Percentiles rank a stretch among this genome's conserved stretches.
Evolutionary conservation across 371 early-diverging fungal genomes (phyloP).

Genomic region (Quaeritorhiza haematococci): DNA sequence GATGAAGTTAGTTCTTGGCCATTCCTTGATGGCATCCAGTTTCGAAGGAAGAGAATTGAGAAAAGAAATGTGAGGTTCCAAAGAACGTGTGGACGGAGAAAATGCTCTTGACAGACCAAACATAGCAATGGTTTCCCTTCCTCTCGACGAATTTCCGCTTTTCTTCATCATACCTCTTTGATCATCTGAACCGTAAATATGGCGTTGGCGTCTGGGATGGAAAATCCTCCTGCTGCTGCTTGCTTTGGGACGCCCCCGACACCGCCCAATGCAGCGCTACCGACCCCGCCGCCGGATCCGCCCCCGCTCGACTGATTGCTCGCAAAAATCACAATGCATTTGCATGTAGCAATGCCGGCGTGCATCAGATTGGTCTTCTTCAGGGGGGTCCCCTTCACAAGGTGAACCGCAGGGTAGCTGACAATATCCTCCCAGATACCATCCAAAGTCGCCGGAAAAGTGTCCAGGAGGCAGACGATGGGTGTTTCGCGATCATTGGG

Average conservation of each 20-base stretch:
- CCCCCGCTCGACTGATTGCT: conserved; percentile 3
- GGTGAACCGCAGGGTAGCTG: conserved; percentile 13
- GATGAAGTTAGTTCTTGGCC: conserved; percentile 30
- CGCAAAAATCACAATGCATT: conserved; percentile 34
- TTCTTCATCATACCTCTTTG: conserved; percentile 34
- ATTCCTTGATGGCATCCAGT: no score
- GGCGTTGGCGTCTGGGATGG: conserved; percentile 34
- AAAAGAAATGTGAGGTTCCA: no score
- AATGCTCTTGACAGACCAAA: not conserved
- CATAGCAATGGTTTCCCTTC: not conserved
- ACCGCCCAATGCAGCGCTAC: not conserved
- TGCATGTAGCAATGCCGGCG: conserved; percentile 29
- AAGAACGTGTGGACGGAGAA: not conserved
- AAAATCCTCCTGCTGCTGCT: no score
- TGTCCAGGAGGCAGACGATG: conserved; percentile 35
- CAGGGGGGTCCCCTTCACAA: conserved; percentile 33
- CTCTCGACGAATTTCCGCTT: no score
- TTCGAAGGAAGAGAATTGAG: no score
- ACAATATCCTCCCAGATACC: conserved; percentile 35
- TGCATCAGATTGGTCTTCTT: conserved; percentile 25
- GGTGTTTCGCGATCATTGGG: conserved; percentile 9
- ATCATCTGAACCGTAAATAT: conserved; percentile 42
- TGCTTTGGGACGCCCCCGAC: conserved; percentile 3
- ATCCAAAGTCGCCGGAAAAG: conserved; percentile 6
- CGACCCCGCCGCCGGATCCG: conserved; percentile 10